phyloP scores from a whole-genome alignment of 2,329 filamentous ascomycete species.

The Neocatenulostroma microsporum region DNA sequence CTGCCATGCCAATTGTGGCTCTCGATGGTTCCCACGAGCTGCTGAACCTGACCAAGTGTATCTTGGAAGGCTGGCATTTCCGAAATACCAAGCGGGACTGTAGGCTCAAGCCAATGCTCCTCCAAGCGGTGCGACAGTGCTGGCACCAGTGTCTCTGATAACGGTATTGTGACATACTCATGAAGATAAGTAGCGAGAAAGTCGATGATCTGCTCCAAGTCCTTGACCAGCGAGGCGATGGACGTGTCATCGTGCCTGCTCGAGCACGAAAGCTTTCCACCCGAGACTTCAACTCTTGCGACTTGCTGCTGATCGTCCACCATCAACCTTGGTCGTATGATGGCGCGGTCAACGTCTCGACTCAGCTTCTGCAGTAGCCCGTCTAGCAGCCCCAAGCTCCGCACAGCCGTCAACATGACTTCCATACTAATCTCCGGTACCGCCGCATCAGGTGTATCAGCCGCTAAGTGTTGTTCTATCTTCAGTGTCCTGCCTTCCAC shows the following conservation, averaged over 20 bases:
- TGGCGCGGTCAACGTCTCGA: slow-evolving; percentile 22
- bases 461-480: slow-evolving; percentile 33
- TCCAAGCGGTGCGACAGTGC: slow-evolving; percentile 61
- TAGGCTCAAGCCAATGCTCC: slow-evolving; percentile 63
- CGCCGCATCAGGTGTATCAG: neutral
- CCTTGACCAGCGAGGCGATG: slow-evolving; percentile 31
- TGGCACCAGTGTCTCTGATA: slow-evolving; percentile 65
- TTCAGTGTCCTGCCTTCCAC: slow-evolving; percentile 47
- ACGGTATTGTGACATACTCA: slow-evolving; percentile 38
- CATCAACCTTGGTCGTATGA: slow-evolving; percentile 24
- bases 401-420: slow-evolving; percentile 14
- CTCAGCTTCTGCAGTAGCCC: slow-evolving; percentile 19
- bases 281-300: slow-evolving; percentile 13
- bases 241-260: slow-evolving; percentile 15
- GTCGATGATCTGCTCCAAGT: slow-evolving; percentile 39
- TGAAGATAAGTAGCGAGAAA: slow-evolving; percentile 49
- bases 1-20: slow-evolving; percentile 55
- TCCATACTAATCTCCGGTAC: slow-evolving; percentile 9
- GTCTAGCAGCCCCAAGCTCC: slow-evolving; percentile 21
- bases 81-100: slow-evolving; percentile 65
- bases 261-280: slow-evolving; percentile 19
- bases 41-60: slow-evolving; percentile 55
- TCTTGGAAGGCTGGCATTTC: slow-evolving; percentile 65
- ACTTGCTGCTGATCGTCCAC: slow-evolving; percentile 14
- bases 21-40: slow-evolving; percentile 58